phyloP scores from a whole-genome alignment of 2,329 filamentous ascomycete genomes.

The Talaromyces marneffei region DNA sequence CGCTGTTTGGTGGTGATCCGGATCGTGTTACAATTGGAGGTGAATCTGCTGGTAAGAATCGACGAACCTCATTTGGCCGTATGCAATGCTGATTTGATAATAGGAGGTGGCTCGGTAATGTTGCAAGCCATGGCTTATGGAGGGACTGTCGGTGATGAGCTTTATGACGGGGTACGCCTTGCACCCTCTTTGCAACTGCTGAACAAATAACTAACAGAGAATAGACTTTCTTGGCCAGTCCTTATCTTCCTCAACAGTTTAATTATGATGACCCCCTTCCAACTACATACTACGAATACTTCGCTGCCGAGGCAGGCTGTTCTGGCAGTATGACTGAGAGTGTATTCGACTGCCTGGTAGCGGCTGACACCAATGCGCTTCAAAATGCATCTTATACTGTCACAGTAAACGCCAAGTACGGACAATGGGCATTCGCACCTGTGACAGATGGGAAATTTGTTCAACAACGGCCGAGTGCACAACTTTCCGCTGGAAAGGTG shows the following conservation, averaged over 20 bases:
- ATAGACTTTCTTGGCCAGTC: conserved; percentile 37
- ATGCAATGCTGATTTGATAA: background rate
- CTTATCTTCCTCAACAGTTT: conserved; percentile 54
- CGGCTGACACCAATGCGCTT: conserved; percentile 29
- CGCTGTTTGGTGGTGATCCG: conserved; percentile 51
- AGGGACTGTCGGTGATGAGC: background rate
- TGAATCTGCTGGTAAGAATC: conserved; percentile 40
- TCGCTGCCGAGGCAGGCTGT: conserved; percentile 41
- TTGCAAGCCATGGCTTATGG: conserved; percentile 13
- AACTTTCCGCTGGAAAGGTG: conserved; percentile 41
- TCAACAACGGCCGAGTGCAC: conserved; percentile 42
- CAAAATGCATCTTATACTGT: conserved; percentile 31
- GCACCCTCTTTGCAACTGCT: background rate
- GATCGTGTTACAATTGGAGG: conserved; percentile 48
- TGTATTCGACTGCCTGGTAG: conserved; percentile 40
- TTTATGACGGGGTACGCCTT: conserved; percentile 7
- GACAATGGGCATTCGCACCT: conserved; percentile 43
- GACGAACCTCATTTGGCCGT: background rate
- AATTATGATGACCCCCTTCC: conserved; percentile 43
- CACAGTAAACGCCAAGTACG: conserved; percentile 38
- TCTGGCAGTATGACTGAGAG: conserved; percentile 16
- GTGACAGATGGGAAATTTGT: conserved; percentile 48
- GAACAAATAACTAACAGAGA: conserved; percentile 10
- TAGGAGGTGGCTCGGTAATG: conserved; percentile 27
- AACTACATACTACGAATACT: conserved; percentile 41